Evolutionary conservation across 306 rosid genomes (phyloP).

Genomic region (Citrullus amarus): DNA sequence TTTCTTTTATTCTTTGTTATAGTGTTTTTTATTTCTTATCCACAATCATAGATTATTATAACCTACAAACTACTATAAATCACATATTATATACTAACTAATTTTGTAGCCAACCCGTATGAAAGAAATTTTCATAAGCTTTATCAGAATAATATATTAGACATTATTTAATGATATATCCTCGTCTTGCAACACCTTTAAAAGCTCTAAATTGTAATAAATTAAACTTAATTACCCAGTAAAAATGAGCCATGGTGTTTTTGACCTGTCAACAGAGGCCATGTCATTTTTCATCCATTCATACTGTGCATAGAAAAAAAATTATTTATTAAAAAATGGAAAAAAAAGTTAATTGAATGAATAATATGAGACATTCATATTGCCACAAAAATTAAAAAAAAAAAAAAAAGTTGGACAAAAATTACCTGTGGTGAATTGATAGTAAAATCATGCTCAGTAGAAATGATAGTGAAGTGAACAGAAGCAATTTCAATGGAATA

Average conservation of each 20-base stretch:
- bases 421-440: slow-evolving; percentile 55
- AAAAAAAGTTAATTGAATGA: neutral
- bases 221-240: slow-evolving; percentile 38
- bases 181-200: neutral
- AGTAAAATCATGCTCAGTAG: slow-evolving; percentile 75
- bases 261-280: slow-evolving; percentile 61
- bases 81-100: too few relatives aligned
- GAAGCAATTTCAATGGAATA: slow-evolving; percentile 74
- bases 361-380: neutral
- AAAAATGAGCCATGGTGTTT: slow-evolving; percentile 80
- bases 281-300: slow-evolving; percentile 67
- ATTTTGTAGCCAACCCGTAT: too few relatives aligned
- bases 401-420: neutral
- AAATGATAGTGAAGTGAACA: slow-evolving; percentile 65
- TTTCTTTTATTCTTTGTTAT: too few relatives aligned
- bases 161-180: neutral
- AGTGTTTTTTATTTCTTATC: too few relatives aligned
- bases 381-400: neutral
- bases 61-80: too few relatives aligned
- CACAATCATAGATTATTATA: too few relatives aligned
- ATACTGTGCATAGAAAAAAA: slow-evolving; percentile 27
- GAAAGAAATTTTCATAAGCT: too few relatives aligned
- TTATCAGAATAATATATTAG: neutral
- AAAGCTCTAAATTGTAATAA: neutral
- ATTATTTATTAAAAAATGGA: too few relatives aligned